Evolutionary conservation across 495 filamentous ascomycete species (phyloP).

Genomic region (Penicillium chermesinum): DNA sequence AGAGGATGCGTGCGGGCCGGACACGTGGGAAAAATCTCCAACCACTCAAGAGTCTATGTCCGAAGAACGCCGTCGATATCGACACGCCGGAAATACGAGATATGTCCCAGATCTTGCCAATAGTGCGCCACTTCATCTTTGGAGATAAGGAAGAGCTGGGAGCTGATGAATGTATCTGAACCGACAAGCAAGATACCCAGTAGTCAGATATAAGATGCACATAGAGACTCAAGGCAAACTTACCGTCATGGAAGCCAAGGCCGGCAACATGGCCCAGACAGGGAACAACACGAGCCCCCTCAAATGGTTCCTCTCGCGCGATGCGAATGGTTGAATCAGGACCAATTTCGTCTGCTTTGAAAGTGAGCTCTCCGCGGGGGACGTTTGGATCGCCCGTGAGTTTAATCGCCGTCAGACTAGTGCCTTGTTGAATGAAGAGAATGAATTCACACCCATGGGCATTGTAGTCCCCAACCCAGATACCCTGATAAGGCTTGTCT

Average conservation of each 20-base stretch:
- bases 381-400: slow-evolving; percentile 87
- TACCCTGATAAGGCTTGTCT: slow-evolving; percentile 77
- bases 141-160: slow-evolving; percentile 75
- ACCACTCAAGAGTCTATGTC: neutral
- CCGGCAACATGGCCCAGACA: slow-evolving; percentile 73
- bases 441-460: slow-evolving; percentile 87
- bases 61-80: slow-evolving; percentile 53
- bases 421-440: slow-evolving; percentile 66
- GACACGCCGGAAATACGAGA: slow-evolving; percentile 75
- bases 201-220: neutral
- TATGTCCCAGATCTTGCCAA: slow-evolving; percentile 74
- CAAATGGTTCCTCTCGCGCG: slow-evolving; percentile 64
- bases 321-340: slow-evolving; percentile 52
- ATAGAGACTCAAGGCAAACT: slow-evolving; percentile 18
- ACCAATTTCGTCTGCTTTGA: slow-evolving; percentile 71
- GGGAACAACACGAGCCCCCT: slow-evolving; percentile 67
- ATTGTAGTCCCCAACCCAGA: slow-evolving; percentile 90
- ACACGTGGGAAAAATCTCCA: too few species aligned
- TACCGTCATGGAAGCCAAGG: slow-evolving; percentile 63
- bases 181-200: neutral
- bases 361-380: slow-evolving; percentile 78
- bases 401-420: slow-evolving; percentile 76
- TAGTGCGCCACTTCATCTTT: slow-evolving; percentile 72
- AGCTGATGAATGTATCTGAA: slow-evolving; percentile 65
- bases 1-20: too few species aligned